Evolutionary conservation across 305 asterid species (phyloP), one percentile per base, ranked within the genome.

Genomic region (Ilex paraguariensis): DNA sequence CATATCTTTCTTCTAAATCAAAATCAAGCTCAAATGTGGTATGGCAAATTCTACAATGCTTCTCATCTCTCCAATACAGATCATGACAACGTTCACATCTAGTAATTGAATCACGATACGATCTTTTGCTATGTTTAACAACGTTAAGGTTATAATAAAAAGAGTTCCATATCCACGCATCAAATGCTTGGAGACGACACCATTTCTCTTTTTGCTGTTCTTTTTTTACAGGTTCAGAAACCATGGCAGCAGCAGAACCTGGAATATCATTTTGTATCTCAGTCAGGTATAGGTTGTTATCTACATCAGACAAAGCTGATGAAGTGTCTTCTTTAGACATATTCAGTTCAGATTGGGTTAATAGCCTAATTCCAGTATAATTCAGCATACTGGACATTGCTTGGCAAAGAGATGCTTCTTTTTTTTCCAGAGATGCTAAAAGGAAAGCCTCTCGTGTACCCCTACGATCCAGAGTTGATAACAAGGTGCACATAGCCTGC

Each of bases 51-150:
- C 77, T 84, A 76, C 99, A 93, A 76, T 93, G 99, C 75, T 83
- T 93, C 83, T 93, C 97, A 21, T 90, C 96, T 81, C 90, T 85
- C 96, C 95, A 90, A 63, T 86, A 93, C 42, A 93, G 92, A 70
- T 90, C 99, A 70, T 82, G 95, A 78, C 99, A 93, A 40, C 70
- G 78, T 69, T 75, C 88, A 65, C 99, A 93, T 80, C 87, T 90
- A 73, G 80, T 80, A 70, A 93, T 85, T 12, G 90, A 79, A 70
- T 90, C 90, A 61, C 77, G 83, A 75, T 77, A 84, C 53, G 97
- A 76, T 77, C 82, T 86, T 77, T 84, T 88, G 21, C 94, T 94
- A 69, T 59, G 66, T 71, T 83, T 93, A 63, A 93, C 96, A 10
- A 89, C 52, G 62, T 76, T 82, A 67, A 93, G 89, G 62, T 75